Conservation (phyloP, 371 early-diverging fungal species). For the Choanephora cucurbitarum region DNA sequence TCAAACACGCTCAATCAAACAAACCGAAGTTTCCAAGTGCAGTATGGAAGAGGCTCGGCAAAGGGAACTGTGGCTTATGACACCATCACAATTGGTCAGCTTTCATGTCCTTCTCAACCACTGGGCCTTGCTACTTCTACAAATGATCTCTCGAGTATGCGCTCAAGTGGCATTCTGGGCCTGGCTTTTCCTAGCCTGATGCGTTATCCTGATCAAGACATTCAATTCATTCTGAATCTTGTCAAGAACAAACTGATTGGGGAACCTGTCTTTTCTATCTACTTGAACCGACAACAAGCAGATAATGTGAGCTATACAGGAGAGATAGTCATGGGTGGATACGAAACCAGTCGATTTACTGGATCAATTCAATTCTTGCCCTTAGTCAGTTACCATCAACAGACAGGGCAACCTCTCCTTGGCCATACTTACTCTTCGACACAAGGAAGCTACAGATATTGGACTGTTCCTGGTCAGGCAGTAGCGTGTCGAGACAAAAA, state of each 20-base stretch:
- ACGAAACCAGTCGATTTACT: slow-evolving; percentile 49
- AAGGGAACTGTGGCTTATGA: slow-evolving; percentile 41
- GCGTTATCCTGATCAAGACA: slow-evolving; percentile 17
- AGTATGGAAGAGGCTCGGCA: slow-evolving; percentile 44
- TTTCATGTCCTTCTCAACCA: slow-evolving; percentile 22
- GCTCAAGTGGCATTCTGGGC: slow-evolving; percentile 44
- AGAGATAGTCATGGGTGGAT: slow-evolving; percentile 56
- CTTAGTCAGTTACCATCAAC: slow-evolving; percentile 15
- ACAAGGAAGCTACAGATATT: slow-evolving; percentile 26
- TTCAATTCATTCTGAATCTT: slow-evolving; percentile 29
- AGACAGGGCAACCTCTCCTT: slow-evolving; percentile 3
- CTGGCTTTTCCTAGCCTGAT: slow-evolving; percentile 33
- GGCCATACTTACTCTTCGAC: not conserved
- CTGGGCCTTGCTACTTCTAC: slow-evolving; percentile 36
- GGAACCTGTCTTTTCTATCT: slow-evolving; percentile 41
- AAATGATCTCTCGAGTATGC: slow-evolving; percentile 11
- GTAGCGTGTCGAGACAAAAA: not conserved
- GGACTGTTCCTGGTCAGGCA: slow-evolving; percentile 34
- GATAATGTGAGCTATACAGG: slow-evolving; percentile 31
- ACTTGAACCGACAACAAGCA: slow-evolving; percentile 25
- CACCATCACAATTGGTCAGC: slow-evolving; percentile 26
- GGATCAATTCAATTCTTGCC: slow-evolving; percentile 47
- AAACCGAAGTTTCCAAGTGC: slow-evolving; percentile 18
- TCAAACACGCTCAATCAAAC: slow-evolving; percentile 35
- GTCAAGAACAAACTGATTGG: slow-evolving; percentile 26